Conservation (phyloP, 2,329 filamentous ascomycete species). For the Penicillium sclerotigenum region DNA sequence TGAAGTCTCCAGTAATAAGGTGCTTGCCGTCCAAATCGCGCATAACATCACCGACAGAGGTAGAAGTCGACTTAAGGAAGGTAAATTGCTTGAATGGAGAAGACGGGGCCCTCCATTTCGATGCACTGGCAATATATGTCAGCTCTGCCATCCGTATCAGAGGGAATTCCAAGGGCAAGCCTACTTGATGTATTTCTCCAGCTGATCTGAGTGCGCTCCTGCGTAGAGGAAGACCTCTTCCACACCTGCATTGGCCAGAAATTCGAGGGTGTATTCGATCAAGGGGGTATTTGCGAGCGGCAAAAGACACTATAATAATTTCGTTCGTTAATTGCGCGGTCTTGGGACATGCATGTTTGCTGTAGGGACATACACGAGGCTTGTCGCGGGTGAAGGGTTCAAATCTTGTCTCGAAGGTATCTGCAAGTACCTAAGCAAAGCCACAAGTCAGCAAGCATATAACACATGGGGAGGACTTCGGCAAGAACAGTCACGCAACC, state of each 20-base stretch:
- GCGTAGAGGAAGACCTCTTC: slow-evolving; percentile 91
- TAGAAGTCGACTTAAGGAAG: slow-evolving; percentile 81
- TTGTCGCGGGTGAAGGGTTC: slow-evolving; percentile 83
- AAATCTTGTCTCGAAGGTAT: slow-evolving; percentile 92
- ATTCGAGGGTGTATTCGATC: slow-evolving; percentile 97
- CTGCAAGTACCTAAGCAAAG: slow-evolving; percentile 69
- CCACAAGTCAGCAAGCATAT: slow-evolving; percentile 11
- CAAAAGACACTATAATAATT: slow-evolving; percentile 70
- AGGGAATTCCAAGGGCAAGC: not conserved
- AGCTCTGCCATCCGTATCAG: slow-evolving; percentile 5
- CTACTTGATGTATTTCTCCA: slow-evolving; percentile 79
- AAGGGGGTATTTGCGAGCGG: slow-evolving; percentile 90
- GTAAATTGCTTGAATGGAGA: slow-evolving; percentile 78
- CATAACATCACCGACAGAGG: slow-evolving; percentile 89
- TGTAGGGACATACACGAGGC: slow-evolving; percentile 65
- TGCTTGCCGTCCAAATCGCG: slow-evolving; percentile 85
- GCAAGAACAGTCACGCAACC: not conserved
- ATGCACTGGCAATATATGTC: slow-evolving; percentile 48
- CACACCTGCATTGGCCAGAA: slow-evolving; percentile 91
- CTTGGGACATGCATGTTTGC: not conserved
- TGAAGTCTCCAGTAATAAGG: slow-evolving; percentile 83
- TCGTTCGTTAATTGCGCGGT: not conserved
- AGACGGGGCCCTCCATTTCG: slow-evolving; percentile 69
- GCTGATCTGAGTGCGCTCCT: slow-evolving; percentile 77
- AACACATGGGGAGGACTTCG: not conserved